Evolutionary conservation across 2,329 filamentous ascomycete genomes (phyloP), one percentile per base, ranked within the genome.

Genomic region (Neoascochyta sp.): DNA sequence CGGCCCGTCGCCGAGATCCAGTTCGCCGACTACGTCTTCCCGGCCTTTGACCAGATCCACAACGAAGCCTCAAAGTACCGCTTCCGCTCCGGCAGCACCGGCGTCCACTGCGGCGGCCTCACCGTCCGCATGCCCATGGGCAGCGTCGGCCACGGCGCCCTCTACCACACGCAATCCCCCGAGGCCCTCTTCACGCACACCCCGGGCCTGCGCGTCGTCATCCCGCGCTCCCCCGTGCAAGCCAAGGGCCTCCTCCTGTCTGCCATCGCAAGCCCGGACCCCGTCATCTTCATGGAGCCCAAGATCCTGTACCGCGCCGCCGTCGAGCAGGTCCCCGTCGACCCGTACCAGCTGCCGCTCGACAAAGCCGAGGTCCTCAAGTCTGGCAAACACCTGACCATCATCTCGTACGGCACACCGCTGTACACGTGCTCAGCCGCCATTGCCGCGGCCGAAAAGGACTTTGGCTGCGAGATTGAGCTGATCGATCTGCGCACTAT

Each of bases 21-120:
- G 60, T 95, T 95, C 56, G 89, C 89, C 36, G 89, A 95, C 60
- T 95, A 95, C 60, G 81, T 95, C 32, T 95, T 81, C 60, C 89
- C 89, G 3, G 88, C 89, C 0, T 95, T 94, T 52, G 88, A 95
- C 55, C 88, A 95, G 68, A 75, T 95, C 17, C 87, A 95, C 54
- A 95, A 95, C 53, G 88, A 95, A 65, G 88, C 86, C 0, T 86
- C 87, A 39, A 95, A 95, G 65, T 83, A 85, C 54, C 74, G 89
- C 33, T 95, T 87, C 62, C 75, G 88, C 27, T 76, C 80, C 46
- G 81, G 80, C 9, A 61, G 47, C 2, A 80, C 73, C 0, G 57
- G 57, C 5, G 54, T 60, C 9, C 43, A 62, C 55, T 81, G 75
- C 11, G 89, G 89, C 12, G 86, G 87, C 0, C 61, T 95, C 51